Conservation (phyloP, 192 early-diverging fungal species). For the Podila clonocystis region DNA sequence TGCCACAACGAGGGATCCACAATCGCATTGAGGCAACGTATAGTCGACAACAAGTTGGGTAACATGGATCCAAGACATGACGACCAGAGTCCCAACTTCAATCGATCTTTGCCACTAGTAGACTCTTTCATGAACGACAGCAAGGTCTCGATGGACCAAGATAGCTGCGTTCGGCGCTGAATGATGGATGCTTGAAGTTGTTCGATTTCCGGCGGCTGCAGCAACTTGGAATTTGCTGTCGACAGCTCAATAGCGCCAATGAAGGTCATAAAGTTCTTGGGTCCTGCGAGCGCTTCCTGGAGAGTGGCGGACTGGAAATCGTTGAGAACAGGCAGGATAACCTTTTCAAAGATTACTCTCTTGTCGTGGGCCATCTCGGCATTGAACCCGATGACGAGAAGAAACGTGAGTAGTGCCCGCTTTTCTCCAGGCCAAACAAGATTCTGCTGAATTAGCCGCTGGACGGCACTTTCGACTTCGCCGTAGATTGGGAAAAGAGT, state of each 20-base stretch:
- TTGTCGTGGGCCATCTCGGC: constrained; percentile 13
- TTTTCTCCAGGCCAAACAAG: constrained; percentile 15
- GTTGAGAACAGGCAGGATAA: constrained; percentile 11
- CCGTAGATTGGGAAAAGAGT: constrained; percentile 39
- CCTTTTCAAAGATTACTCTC: constrained; percentile 20
- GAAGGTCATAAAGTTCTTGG: constrained; percentile 25
- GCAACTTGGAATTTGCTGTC: not conserved
- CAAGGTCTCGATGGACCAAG: constrained; percentile 23
- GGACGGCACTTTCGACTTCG: constrained; percentile 26
- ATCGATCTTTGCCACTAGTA: constrained; percentile 5
- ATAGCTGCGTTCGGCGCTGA: constrained; percentile 12
- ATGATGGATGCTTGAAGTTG: not conserved
- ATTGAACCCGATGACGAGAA: constrained; percentile 39
- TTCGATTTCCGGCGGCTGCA: constrained; percentile 4
- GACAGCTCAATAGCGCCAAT: constrained; percentile 29
- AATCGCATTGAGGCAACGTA: constrained; percentile 28
- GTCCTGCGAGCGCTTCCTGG: constrained; percentile 9
- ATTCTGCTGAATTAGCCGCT: constrained; percentile 15
- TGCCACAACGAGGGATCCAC: constrained; percentile 16
- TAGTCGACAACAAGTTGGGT: constrained; percentile 31
- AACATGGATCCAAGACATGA: constrained; percentile 7
- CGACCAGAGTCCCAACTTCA: constrained; percentile 18
- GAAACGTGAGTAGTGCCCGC: constrained; percentile 15
- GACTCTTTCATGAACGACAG: constrained; percentile 41
- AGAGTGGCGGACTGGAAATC: constrained; percentile 11